Base-by-base conservation (phyloP, 108 stramenopile species). In the Epithemia pelagica region DNA sequence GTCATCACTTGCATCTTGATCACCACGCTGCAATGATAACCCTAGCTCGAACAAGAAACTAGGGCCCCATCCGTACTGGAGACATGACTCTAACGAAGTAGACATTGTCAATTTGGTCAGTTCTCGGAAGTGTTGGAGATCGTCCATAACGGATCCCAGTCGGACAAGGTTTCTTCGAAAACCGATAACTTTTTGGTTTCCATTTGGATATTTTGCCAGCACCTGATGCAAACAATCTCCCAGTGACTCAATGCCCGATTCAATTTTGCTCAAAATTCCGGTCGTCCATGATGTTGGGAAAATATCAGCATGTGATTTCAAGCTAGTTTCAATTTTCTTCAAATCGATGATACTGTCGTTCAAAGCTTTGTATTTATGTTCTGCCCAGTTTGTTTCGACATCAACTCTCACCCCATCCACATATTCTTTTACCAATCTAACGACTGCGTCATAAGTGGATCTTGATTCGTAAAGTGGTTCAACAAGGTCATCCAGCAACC, bases 251-350 rank as follows among this genome's bases (percentile, higher is more conserved):
- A 46, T 46, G 5, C 15, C 37, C 15, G 5, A 10, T 15, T 46
- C 37, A 15, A 46, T 46, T 15, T 10, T 46, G 10, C 15, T 15
- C 10, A 73, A 33, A 52, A 81, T 79, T 23, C 80, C 83, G 28
- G 28, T 67, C 37, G 79, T 78, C 83, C 83, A 85, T 20, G 75
- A 82, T 1, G 55, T 30, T 8, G 78, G 60, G 63, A 85, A 85
- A 8, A 85, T 71, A 33, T 69, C 15, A 52, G 77, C 58, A 54
- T 79, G 70, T 0, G 75, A 24, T 46, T 76, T 82, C 54, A 85
- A 79, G 51, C 68, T 62, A 19, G 57, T 28, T 62, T 85, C 80
- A 78, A 82, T 79, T 27, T 27, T 52, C 62, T 81, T 79, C 52
- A 85, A 55, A 32, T 81, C 77, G 18, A 33, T 59, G n/a, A 84